Conservation (phyloP, 192 early-diverging fungal species). For the Backusella sp. region DNA sequence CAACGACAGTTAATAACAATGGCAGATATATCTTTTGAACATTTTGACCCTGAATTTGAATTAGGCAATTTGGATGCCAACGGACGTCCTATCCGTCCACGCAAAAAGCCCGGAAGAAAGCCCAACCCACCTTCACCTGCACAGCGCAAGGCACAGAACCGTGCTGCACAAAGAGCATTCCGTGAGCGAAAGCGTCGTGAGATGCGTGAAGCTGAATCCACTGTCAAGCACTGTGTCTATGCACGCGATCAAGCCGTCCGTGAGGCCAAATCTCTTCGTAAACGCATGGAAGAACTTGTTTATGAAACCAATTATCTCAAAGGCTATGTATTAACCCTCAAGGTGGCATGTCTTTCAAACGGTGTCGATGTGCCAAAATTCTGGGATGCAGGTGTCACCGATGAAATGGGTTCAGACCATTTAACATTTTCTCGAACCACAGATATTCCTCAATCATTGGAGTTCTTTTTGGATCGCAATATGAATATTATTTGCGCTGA, state of each 20-base stretch:
- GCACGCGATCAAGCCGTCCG: constrained; percentile 47
- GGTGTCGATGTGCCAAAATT: constrained; percentile 31
- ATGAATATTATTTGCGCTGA: not conserved
- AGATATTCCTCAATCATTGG: not conserved
- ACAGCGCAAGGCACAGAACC: constrained; percentile 72
- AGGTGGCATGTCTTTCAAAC: constrained; percentile 25
- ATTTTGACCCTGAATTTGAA: constrained; percentile 16
- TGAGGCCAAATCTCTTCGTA: constrained; percentile 38
- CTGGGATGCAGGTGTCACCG: constrained; percentile 14
- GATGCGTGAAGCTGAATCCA: constrained; percentile 69
- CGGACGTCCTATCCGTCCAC: constrained; percentile 38
- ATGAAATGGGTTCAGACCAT: constrained; percentile 5
- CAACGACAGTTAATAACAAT: not conserved
- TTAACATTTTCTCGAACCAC: constrained; percentile 1
- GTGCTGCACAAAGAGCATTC: constrained; percentile 87
- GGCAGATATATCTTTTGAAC: constrained; percentile 26
- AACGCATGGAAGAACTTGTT: constrained; percentile 35
- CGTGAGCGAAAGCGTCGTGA: constrained; percentile 83
- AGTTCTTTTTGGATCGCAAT: not conserved
- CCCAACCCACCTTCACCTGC: constrained; percentile 61
- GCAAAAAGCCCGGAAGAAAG: constrained; percentile 57
- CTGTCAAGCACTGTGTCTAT: constrained; percentile 63
- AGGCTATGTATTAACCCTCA: constrained; percentile 36
- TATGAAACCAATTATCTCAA: constrained; percentile 46
- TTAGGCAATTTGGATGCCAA: constrained; percentile 10